A percentile compares a stretch with the other conserved stretches of the same genome.
phyloP scores from a whole-genome alignment of 2,329 filamentous ascomycete species.

The Chaetomium sp. region DNA sequence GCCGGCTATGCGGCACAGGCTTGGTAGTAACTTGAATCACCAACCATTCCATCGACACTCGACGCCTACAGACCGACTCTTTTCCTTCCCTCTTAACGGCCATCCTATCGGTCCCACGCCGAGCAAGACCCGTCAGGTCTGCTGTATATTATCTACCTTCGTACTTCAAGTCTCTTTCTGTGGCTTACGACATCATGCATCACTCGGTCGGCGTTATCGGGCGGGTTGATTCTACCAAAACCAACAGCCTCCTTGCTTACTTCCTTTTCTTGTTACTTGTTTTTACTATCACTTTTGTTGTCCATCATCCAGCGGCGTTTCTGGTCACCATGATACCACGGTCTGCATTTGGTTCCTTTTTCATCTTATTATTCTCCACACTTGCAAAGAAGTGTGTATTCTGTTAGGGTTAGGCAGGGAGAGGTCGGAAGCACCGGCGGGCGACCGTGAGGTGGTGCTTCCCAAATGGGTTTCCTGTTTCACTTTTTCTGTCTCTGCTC shows the following conservation, averaged over 20 bases:
- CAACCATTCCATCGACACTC: not conserved
- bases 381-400: slow-evolving; percentile 8
- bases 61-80: no score
- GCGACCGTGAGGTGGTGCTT: slow-evolving; percentile 8
- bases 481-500: not conserved
- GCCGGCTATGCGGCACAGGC: slow-evolving; percentile 70
- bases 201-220: slow-evolving; percentile 19
- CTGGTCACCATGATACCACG: slow-evolving; percentile 23
- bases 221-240: not conserved
- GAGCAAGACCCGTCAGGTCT: no score
- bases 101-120: no score
- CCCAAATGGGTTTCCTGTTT: not conserved
- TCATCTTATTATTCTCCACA: not conserved
- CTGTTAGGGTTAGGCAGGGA: slow-evolving; percentile 1
- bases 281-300: slow-evolving; percentile 3
- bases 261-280: not conserved
- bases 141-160: slow-evolving; percentile 22
- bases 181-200: slow-evolving; percentile 22
- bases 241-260: not conserved
- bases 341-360: slow-evolving; percentile 13
- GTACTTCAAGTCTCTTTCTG: slow-evolving; percentile 15
- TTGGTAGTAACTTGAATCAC: slow-evolving; percentile 52
- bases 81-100: no score
- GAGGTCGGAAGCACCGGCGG: slow-evolving; percentile 4
- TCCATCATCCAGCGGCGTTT: slow-evolving; percentile 14